Evolutionary conservation across 2,329 filamentous ascomycete species (phyloP).

Genomic region (Clarireedia homoeocarpa): DNA sequence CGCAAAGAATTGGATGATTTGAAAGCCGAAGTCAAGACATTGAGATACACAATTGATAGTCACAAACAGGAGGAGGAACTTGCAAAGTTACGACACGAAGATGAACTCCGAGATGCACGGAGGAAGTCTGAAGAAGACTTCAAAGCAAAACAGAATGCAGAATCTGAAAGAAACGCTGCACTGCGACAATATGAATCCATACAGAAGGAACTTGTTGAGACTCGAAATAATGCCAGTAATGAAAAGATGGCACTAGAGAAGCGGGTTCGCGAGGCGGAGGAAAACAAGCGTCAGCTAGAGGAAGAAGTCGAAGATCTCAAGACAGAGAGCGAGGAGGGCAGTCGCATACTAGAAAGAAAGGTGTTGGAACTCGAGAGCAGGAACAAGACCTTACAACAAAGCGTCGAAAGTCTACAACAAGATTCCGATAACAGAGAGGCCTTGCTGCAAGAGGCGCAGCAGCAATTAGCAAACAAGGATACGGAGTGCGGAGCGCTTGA

Average conservation of each 20-base stretch:
- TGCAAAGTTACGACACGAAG: slow-evolving; percentile 67
- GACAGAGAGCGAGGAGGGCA: slow-evolving; percentile 58
- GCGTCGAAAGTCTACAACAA: slow-evolving; percentile 40
- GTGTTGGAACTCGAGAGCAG: slow-evolving; percentile 54
- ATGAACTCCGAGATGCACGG: slow-evolving; percentile 74
- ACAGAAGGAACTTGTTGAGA: slow-evolving; percentile 43
- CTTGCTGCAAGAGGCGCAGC: slow-evolving; percentile 27
- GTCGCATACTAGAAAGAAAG: slow-evolving; percentile 54
- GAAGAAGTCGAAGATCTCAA: slow-evolving; percentile 74
- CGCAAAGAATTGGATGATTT: slow-evolving; percentile 59
- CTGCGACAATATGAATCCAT: slow-evolving; percentile 42
- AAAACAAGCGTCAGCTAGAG: slow-evolving; percentile 63
- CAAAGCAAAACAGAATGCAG: slow-evolving; percentile 54
- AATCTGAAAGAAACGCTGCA: slow-evolving; percentile 45
- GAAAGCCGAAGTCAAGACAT: slow-evolving; percentile 79
- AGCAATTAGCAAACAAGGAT: slow-evolving; percentile 56
- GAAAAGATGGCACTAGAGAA: slow-evolving; percentile 61
- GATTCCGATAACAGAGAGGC: slow-evolving; percentile 34
- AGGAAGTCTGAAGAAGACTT: slow-evolving; percentile 81
- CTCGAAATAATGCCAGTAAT: slow-evolving; percentile 41
- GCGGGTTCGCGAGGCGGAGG: slow-evolving; percentile 61
- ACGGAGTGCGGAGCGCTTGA: slow-evolving; percentile 66
- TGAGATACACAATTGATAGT: slow-evolving; percentile 82
- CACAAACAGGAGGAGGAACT: slow-evolving; percentile 84
- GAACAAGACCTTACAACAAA: slow-evolving; percentile 48